Conservation (phyloP, 2,329 filamentous ascomycete genomes). For the Aureobasidium leucospermi region DNA sequence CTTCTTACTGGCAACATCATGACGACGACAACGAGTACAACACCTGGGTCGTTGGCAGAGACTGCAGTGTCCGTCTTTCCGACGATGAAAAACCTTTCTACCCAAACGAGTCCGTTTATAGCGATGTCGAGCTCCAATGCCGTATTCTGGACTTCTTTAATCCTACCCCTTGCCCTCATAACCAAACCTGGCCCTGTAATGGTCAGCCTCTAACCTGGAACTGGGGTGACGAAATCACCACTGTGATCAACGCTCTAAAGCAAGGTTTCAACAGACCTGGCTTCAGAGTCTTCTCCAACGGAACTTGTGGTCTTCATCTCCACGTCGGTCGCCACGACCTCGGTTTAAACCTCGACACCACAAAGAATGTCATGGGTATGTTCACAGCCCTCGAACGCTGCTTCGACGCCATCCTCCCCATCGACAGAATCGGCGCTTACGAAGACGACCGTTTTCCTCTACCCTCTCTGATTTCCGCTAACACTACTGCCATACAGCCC, state of each 20-base stretch:
- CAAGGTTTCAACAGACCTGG: background rate
- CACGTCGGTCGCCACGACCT: background rate
- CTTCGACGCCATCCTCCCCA: background rate
- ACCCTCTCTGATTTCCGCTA: background rate
- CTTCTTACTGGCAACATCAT: background rate
- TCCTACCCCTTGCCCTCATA: background rate
- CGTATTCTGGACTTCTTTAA: background rate
- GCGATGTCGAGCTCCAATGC: background rate
- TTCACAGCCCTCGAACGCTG: background rate
- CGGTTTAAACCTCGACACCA: background rate
- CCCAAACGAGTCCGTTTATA: background rate
- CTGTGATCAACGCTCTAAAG: background rate
- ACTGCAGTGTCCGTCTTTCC: background rate
- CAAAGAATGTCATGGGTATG: background rate
- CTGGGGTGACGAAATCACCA: background rate
- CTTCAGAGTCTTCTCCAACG: background rate
- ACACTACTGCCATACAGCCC: background rate
- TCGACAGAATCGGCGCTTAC: background rate
- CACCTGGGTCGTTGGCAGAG: background rate
- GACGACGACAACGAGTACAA: background rate
- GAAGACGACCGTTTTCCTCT: background rate
- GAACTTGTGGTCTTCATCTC: background rate
- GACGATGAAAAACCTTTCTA: background rate
- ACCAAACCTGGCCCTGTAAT: background rate
- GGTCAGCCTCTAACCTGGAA: background rate